Percentiles rank a stretch among this genome's conserved stretches.
phyloP scores from a whole-genome alignment of 495 filamentous ascomycete genomes.

The Talaromyces liani region DNA sequence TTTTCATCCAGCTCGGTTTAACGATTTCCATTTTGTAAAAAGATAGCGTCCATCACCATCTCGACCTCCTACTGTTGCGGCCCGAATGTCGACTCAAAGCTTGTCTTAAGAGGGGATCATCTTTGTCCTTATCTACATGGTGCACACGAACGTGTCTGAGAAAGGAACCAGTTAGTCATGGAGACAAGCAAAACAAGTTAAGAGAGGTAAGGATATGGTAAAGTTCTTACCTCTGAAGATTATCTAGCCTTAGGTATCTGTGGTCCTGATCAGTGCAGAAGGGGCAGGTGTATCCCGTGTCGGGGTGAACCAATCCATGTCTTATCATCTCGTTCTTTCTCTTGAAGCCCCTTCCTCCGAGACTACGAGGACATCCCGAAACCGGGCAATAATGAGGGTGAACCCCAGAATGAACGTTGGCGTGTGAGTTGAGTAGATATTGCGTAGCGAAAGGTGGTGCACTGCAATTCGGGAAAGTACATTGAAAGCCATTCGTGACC shows the following conservation, averaged over 20 bases:
- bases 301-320: constrained; percentile 90
- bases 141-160: constrained; percentile 80
- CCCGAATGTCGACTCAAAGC: constrained; percentile 56
- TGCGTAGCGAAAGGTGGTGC: neutral
- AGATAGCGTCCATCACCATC: neutral
- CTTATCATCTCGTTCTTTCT: constrained; percentile 99
- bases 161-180: neutral
- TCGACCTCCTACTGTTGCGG: neutral
- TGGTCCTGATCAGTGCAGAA: constrained; percentile 95
- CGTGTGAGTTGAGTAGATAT: constrained; percentile 63
- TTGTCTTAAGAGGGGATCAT: constrained; percentile 69
- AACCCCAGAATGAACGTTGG: constrained; percentile 87
- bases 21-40: neutral
- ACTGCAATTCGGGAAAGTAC: neutral
- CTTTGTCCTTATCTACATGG: constrained; percentile 78
- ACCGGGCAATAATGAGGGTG: constrained; percentile 89
- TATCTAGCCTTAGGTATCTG: constrained; percentile 95
- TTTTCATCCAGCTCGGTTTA: neutral
- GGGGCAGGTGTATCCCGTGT: constrained; percentile 93
- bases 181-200: neutral
- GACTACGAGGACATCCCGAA: constrained; percentile 64
- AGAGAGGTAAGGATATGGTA: neutral
- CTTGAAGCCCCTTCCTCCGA: constrained; percentile 93
- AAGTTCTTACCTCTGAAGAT: constrained; percentile 75
- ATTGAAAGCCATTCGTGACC: neutral